Evolutionary conservation across 1,284 basidiomycete species (phyloP).

Genomic region (Ceraceosorus bombacis): DNA sequence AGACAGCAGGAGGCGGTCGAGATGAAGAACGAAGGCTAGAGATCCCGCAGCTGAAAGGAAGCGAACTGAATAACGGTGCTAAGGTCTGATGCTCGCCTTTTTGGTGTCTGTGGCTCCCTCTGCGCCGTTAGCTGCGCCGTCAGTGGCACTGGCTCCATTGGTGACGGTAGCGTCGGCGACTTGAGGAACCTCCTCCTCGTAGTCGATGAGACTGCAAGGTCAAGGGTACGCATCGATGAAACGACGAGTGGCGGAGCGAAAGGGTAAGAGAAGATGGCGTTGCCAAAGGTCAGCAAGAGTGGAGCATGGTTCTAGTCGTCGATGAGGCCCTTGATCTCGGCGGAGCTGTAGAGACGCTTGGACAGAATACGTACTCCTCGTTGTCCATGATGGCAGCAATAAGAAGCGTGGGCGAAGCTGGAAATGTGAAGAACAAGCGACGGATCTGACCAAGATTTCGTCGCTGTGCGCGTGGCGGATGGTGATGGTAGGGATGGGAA

Average conservation of each 20-base stretch:
- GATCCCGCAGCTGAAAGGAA: neutral
- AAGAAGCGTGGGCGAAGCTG: no score
- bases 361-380: slow-evolving; percentile 42
- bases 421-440: no score
- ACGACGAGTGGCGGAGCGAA: slow-evolving; percentile 3
- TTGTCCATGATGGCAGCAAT: slow-evolving; percentile 39
- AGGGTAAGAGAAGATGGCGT: neutral
- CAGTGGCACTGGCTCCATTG: slow-evolving; percentile 9
- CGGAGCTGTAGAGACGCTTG: neutral
- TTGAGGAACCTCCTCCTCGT: slow-evolving; percentile 48
- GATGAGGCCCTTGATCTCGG: no score
- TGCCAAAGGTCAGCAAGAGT: neutral
- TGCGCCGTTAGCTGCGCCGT: slow-evolving; percentile 25
- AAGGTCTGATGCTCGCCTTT: slow-evolving; percentile 36
- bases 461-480: no score
- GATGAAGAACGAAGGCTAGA: neutral
- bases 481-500: no score
- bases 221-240: slow-evolving; percentile 2
- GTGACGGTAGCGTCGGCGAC: slow-evolving; percentile 19
- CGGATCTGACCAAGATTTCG: no score
- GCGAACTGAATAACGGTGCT: neutral
- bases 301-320: neutral
- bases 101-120: slow-evolving; percentile 43
- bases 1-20: neutral
- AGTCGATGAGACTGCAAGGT: slow-evolving; percentile 46